Evolutionary conservation across 1,139 yeast genomes (phyloP).

Genomic region (Eremothecium sinecaudum): DNA sequence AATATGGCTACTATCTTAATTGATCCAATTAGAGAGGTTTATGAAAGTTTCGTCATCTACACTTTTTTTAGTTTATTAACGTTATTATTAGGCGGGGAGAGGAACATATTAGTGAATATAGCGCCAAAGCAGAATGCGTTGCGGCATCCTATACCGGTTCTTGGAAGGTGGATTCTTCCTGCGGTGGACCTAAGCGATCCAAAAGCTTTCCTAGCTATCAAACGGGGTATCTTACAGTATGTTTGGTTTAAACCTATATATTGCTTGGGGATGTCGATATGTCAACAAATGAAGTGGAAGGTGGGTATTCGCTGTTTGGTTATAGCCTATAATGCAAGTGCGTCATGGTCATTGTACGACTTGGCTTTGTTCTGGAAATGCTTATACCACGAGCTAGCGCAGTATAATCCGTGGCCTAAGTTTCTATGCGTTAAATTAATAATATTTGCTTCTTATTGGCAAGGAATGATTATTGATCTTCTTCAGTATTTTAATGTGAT

Average conservation of each 20-base stretch:
- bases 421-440: slow-evolving; percentile 86
- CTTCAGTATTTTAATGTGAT: slow-evolving; percentile 49
- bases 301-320: slow-evolving; percentile 33
- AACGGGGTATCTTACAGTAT: slow-evolving; percentile 83
- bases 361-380: slow-evolving; percentile 91
- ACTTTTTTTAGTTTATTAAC: slow-evolving; percentile 82
- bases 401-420: slow-evolving; percentile 84
- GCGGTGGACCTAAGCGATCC: slow-evolving; percentile 84
- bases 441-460: slow-evolving; percentile 97
- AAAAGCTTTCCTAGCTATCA: slow-evolving; percentile 59
- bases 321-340: slow-evolving; percentile 66
- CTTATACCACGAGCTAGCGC: slow-evolving; percentile 61
- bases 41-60: slow-evolving; percentile 93
- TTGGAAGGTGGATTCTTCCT: slow-evolving; percentile 37
- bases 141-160: slow-evolving; percentile 52
- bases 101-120: slow-evolving; percentile 60
- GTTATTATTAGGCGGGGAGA: slow-evolving; percentile 82
- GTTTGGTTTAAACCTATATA: slow-evolving; percentile 89
- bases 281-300: slow-evolving; percentile 38
- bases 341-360: slow-evolving; percentile 71
- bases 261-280: slow-evolving; percentile 46
- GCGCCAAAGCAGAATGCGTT: slow-evolving; percentile 71
- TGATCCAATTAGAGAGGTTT: slow-evolving; percentile 77
- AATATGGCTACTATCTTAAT: slow-evolving; percentile 35
- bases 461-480: slow-evolving; percentile 63